phyloP scores from a whole-genome alignment of 202 grass and related monocot genomes.

The Carex arenaria region DNA sequence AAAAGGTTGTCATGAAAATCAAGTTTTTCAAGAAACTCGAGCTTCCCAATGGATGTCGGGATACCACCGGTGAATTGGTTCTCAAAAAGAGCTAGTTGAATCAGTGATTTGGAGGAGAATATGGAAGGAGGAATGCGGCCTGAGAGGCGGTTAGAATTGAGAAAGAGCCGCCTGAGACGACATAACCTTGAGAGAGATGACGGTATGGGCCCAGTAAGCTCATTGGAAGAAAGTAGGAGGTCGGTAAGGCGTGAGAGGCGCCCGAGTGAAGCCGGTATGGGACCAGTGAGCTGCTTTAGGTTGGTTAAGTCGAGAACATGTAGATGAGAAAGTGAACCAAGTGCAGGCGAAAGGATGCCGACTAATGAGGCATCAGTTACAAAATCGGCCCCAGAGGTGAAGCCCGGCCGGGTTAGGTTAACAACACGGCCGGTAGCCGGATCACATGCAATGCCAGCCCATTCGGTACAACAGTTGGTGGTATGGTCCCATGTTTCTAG shows the following conservation, averaged over 20 bases:
- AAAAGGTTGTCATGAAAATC: constrained; percentile 32
- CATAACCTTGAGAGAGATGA: constrained; percentile 22
- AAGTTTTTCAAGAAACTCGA: constrained; percentile 10
- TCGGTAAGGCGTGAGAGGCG: constrained; percentile 27
- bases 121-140: constrained; percentile 27
- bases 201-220: constrained; percentile 31
- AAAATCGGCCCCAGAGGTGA: constrained; percentile 14
- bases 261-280: constrained; percentile 28
- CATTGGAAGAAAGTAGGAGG: constrained; percentile 33
- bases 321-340: constrained; percentile 33
- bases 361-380: constrained; percentile 17
- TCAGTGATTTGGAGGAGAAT: constrained; percentile 24
- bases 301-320: constrained; percentile 31
- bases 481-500: constrained; percentile 26
- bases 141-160: constrained; percentile 35
- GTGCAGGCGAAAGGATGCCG: constrained; percentile 29
- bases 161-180: constrained; percentile 27
- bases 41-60: constrained; percentile 22
- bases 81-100: constrained; percentile 16
- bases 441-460: constrained; percentile 34
- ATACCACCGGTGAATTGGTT: constrained; percentile 34
- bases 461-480: constrained; percentile 27
- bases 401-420: constrained; percentile 22
- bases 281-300: constrained; percentile 24
- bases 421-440: constrained; percentile 21